Evolutionary conservation across 345 rosid species (phyloP).

Genomic region (Nephelium lappaceum): DNA sequence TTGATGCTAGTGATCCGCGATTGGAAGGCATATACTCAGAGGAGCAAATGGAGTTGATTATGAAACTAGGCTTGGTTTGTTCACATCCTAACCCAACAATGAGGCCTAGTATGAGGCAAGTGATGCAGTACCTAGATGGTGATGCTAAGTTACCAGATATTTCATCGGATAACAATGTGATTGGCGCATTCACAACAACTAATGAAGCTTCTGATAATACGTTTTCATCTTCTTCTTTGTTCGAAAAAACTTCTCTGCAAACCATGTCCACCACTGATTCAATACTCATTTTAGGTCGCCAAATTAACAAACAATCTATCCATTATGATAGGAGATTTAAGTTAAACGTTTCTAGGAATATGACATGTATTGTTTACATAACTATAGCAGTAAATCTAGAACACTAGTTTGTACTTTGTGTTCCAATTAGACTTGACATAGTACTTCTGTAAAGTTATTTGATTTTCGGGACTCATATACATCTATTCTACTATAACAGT

Average conservation of each 20-base stretch:
- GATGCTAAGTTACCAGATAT: conserved; percentile 20
- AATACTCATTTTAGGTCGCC: conserved; percentile 26
- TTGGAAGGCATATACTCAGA: conserved; percentile 16
- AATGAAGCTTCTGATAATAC: conserved; percentile 1
- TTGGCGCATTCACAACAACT: neutral
- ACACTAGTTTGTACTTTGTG: neutral
- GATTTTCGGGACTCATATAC: neutral
- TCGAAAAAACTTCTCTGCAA: conserved; percentile 10
- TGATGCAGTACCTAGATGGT: conserved; percentile 41
- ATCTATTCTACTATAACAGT: no score
- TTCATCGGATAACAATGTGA: neutral
- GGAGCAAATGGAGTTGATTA: conserved; percentile 38
- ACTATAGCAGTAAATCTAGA: neutral
- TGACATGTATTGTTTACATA: neutral
- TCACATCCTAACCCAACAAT: conserved; percentile 21
- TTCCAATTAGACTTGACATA: conserved; percentile 20
- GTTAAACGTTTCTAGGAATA: neutral
- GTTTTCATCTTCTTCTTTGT: neutral
- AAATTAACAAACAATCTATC: neutral
- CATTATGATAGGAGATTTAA: neutral
- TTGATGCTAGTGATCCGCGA: conserved; percentile 16
- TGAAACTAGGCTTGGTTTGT: conserved; percentile 40
- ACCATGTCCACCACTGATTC: conserved; percentile 31
- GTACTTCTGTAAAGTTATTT: conserved; percentile 21
- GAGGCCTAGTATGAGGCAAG: conserved; percentile 27